Evolutionary conservation across 2,329 filamentous ascomycete genomes (phyloP), one percentile per base, ranked within the genome.

Genomic region (Gnomoniopsis smithogilvyi): DNA sequence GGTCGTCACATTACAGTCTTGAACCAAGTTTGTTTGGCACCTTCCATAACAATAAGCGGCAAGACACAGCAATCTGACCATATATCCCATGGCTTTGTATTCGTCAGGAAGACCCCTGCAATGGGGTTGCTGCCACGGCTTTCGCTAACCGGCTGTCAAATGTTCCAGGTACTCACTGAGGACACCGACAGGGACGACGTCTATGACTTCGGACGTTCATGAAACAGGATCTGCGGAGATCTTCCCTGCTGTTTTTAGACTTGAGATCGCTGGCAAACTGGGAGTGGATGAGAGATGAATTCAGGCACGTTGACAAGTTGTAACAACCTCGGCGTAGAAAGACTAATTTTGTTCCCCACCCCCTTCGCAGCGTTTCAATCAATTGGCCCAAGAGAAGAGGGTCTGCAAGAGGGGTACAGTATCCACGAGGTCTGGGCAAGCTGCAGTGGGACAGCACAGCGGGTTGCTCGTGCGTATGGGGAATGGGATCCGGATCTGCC

Each of bases 141-240:
- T 26, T 30, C 34, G 22, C 30, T 48, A 22, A 26, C 48, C 53
- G 33, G 58, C 53, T 60, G 58, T 60, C 53, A 53, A 60, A 56
- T 47, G 14, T 52, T 24, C 48, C 53, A 47, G 45, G 41, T 24
- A 21, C 45, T 36, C 34, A 36, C 15, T 30, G 48, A 26, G 49
- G 41, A 47, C 19, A 26, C 41, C 38, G 56, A 36, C 41, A 26
- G 34, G 41, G n/a, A 48, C 46, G 45, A 51, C 30, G 41, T 19
- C 21, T 11, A 26, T 24, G 46, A 59, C 57, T 30, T 57, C 43
- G 43, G 58, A 53, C 49, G 34, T 21, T 36, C 22, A 48, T 57
- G 36, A 57, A 50, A 60, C 49, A 36, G n/a, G 46, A 41, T 49
- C 43, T 46, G 21, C 38, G 26, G 33, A 41, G 48, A 41, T 56